A percentile compares a stretch with the other conserved stretches of the same genome.
Evolutionary conservation across 129 eudicot genomes (phyloP).

Genomic region (Calendula officinalis): DNA sequence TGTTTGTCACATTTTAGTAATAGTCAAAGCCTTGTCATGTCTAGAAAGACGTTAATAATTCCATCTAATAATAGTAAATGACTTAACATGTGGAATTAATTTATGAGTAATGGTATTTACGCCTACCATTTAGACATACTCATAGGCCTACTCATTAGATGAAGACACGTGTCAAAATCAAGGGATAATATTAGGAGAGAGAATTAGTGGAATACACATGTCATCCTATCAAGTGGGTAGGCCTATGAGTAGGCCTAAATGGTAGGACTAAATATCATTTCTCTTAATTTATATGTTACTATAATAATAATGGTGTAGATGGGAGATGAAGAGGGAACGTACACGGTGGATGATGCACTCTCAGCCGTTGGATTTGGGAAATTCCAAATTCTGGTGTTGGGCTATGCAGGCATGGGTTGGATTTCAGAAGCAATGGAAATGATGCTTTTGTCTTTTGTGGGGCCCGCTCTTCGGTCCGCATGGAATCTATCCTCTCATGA

Average conservation of each 20-base stretch:
- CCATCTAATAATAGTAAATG: neutral
- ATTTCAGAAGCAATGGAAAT: constrained; percentile 85
- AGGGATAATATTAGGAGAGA: too few species aligned
- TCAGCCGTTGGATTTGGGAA: constrained; percentile 68
- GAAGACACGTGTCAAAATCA: too few species aligned
- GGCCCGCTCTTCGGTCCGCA: constrained; percentile 56
- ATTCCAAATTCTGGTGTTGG: constrained; percentile 57
- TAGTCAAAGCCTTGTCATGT: constrained; percentile 9
- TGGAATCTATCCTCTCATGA: constrained; percentile 68
- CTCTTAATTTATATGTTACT: neutral
- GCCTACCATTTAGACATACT: too few species aligned
- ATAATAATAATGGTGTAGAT: constrained; percentile 32
- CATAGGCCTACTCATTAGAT: too few species aligned
- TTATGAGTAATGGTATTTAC: too few species aligned
- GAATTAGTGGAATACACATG: too few species aligned
- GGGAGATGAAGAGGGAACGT: constrained; percentile 32
- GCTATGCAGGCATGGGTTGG: constrained; percentile 74
- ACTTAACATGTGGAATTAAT: too few species aligned
- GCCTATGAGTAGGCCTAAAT: too few species aligned
- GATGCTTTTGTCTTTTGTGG: constrained; percentile 73
- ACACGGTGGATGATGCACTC: constrained; percentile 80
- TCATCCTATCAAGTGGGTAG: too few species aligned
- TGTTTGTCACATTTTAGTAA: neutral
- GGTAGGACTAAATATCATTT: too few species aligned
- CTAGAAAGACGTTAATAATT: neutral